A percentile compares a stretch with the other conserved stretches of the same genome.
These are phyloP conservation scores for Letharia columbiana DNA, from an alignment of 495 filamentous ascomycete species.

Conservation along the genomic window DNA sequence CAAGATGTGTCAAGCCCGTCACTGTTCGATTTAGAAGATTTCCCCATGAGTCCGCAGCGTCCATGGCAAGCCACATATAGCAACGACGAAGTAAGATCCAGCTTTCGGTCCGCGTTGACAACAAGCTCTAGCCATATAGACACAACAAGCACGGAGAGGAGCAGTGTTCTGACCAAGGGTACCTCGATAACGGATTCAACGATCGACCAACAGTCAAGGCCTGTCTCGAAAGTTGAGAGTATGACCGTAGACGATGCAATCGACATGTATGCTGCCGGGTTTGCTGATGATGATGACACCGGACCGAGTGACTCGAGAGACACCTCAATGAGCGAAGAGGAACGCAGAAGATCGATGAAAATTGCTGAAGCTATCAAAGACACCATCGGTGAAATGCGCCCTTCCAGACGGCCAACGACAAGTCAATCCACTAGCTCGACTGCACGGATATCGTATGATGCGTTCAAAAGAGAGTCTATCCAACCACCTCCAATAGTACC, in stretches of 20 bases:
- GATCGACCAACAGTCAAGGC: constrained; percentile 47
- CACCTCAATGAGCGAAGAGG: constrained; percentile 19
- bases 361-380: constrained; percentile 25
- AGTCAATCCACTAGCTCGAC: constrained; percentile 22
- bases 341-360: constrained; percentile 23
- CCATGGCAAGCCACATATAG: constrained; percentile 26
- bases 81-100: constrained; percentile 54
- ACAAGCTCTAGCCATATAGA: constrained; percentile 63
- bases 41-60: constrained; percentile 29
- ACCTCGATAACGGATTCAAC: constrained; percentile 63
- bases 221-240: constrained; percentile 54
- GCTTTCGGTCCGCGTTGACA: constrained; percentile 61
- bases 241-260: constrained; percentile 90
- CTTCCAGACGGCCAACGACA: constrained; percentile 28
- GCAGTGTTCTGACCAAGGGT: constrained; percentile 70
- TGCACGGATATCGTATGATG: constrained; percentile 24
- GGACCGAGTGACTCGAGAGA: constrained; percentile 28
- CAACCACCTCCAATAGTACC: constrained; percentile 29
- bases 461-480: constrained; percentile 27
- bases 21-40: constrained; percentile 3
- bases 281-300: constrained; percentile 50
- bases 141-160: constrained; percentile 63
- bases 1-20: background rate
- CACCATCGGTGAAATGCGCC: constrained; percentile 24
- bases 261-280: constrained; percentile 84